Conservation (phyloP, 148 eudicot genomes). For the Vaccinium darrowii region DNA sequence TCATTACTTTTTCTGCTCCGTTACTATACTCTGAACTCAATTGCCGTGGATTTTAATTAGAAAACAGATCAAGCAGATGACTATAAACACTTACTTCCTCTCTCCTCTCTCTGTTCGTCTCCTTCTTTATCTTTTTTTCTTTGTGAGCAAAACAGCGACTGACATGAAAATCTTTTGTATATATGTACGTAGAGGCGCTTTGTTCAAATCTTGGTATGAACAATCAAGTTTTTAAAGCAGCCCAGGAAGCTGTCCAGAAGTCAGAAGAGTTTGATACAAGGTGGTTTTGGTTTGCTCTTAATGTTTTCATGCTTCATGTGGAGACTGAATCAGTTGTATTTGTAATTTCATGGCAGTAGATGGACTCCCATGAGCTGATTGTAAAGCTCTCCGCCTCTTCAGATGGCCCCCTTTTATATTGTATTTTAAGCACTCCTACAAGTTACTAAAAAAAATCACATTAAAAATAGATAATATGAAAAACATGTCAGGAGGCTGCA, state of each 20-base stretch:
- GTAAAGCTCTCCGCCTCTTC: background rate
- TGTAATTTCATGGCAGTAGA: background rate
- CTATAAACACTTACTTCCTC: too few relatives aligned
- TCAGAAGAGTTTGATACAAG: constrained; percentile 68
- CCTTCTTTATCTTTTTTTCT: too few relatives aligned
- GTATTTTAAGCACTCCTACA: too few relatives aligned
- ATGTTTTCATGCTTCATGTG: background rate
- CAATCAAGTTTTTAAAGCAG: constrained; percentile 71
- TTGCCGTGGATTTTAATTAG: too few relatives aligned
- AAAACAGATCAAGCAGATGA: too few relatives aligned
- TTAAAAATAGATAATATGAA: too few relatives aligned
- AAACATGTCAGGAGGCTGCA: too few relatives aligned
- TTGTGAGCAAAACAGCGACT: too few relatives aligned
- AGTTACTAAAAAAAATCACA: too few relatives aligned
- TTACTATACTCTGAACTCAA: too few relatives aligned
- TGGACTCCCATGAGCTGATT: background rate
- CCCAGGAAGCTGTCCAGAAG: constrained; percentile 67
- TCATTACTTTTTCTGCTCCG: too few relatives aligned
- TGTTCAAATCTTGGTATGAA: constrained; percentile 77
- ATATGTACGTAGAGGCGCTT: constrained; percentile 55
- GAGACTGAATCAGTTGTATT: background rate
- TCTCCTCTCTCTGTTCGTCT: too few relatives aligned
- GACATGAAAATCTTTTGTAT: constrained; percentile 6
- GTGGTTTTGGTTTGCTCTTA: constrained; percentile 26
- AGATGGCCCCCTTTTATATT: background rate